phyloP scores from a whole-genome alignment of 1,139 yeast genomes.

The Debaryomyces robertsiae region DNA sequence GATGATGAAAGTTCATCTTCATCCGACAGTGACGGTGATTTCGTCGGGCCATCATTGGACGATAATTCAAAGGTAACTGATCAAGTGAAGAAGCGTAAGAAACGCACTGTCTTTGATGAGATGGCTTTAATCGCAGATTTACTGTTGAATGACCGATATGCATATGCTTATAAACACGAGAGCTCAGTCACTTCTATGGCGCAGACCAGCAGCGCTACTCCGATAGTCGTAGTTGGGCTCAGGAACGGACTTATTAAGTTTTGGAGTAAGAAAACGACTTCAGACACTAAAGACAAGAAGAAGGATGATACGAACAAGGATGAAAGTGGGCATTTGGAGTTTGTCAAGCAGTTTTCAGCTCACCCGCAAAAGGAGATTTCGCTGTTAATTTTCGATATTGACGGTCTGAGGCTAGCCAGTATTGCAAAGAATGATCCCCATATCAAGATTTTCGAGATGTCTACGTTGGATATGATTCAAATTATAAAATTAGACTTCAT shows the following conservation, averaged over 20 bases:
- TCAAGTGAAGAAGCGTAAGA: conserved; percentile 9
- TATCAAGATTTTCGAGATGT: conserved; percentile 42
- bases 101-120: conserved; percentile 3
- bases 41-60: conserved; percentile 14
- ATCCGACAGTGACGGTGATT: conserved; percentile 14
- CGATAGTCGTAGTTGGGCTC: conserved; percentile 36
- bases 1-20: conserved; percentile 8
- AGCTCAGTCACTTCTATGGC: conserved; percentile 11
- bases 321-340: conserved; percentile 25
- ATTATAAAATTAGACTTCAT: conserved; percentile 26
- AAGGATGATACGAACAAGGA: conserved; percentile 6
- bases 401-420: conserved; percentile 31
- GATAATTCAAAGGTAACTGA: background rate
- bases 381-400: conserved; percentile 12
- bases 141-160: conserved; percentile 11
- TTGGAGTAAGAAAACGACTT: conserved; percentile 29
- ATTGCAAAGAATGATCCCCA: conserved; percentile 29
- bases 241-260: conserved; percentile 44
- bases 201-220: conserved; percentile 7
- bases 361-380: conserved; percentile 22
- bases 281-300: conserved; percentile 1
- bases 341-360: conserved; percentile 39
- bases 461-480: conserved; percentile 43
- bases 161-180: conserved; percentile 11
- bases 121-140: conserved; percentile 5